phyloP scores from a whole-genome alignment of 306 rosid genomes.

The Lathyrus oleraceus region DNA sequence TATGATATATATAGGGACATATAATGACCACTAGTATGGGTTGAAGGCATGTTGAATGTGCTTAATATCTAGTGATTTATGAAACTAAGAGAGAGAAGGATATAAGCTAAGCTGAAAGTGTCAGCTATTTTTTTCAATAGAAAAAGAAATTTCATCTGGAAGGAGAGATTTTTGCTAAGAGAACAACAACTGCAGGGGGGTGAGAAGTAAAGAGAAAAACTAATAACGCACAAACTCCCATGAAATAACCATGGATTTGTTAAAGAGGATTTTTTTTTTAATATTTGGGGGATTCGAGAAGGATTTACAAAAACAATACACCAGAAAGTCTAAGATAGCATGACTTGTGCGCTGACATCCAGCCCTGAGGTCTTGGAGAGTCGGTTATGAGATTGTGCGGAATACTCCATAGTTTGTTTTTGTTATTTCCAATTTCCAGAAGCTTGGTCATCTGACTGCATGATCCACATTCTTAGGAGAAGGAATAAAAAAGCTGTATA shows the following conservation, averaged over 20 bases:
- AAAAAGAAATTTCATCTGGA: neutral
- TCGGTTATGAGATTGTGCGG: too few species aligned
- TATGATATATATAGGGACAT: neutral
- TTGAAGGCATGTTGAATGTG: neutral
- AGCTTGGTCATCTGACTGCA: too few species aligned
- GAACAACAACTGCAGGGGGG: neutral
- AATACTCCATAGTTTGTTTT: too few species aligned
- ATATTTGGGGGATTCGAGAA: neutral
- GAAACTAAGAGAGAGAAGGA: neutral
- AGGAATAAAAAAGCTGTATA: too few species aligned
- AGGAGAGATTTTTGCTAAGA: neutral
- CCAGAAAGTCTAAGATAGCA: neutral
- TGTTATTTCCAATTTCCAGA: too few species aligned
- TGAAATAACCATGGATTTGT: constrained; percentile 20
- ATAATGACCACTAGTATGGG: neutral
- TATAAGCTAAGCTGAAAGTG: neutral
- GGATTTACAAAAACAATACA: neutral
- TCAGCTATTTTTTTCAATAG: neutral
- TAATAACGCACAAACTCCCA: neutral
- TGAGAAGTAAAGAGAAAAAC: constrained; percentile 10
- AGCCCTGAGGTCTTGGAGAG: too few species aligned
- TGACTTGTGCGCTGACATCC: too few species aligned
- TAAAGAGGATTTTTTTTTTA: neutral
- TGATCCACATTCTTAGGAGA: too few species aligned
- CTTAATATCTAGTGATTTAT: neutral